Percentiles rank a stretch among this genome's conserved stretches.
Evolutionary conservation across 305 asterid species (phyloP).

Genomic region (Fraxinus angustifolia): DNA sequence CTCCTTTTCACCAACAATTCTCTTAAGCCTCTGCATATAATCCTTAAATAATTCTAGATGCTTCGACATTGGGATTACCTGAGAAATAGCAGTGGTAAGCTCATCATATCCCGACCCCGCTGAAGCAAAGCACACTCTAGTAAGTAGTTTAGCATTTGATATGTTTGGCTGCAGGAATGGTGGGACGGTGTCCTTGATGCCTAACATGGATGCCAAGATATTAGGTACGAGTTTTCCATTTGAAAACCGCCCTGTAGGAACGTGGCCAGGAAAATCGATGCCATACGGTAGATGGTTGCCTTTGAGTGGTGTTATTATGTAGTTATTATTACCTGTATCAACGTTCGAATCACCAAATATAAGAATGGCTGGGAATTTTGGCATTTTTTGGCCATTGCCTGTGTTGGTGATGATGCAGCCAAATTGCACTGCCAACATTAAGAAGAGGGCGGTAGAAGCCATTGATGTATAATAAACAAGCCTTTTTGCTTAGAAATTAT

Average conservation of each 20-base stretch:
- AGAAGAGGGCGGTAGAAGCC: constrained; percentile 14
- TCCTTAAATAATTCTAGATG: constrained; percentile 37
- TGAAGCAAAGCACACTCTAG: constrained; percentile 74
- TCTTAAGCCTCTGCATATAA: constrained; percentile 39
- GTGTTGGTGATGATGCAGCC: constrained; percentile 1
- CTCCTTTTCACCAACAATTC: constrained; percentile 39
- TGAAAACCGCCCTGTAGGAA: constrained; percentile 65
- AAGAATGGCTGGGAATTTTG: constrained; percentile 48
- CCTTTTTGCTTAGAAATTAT: background rate
- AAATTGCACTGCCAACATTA: constrained; percentile 21
- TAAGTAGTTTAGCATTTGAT: constrained; percentile 41
- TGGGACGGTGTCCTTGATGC: constrained; percentile 56
- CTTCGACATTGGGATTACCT: constrained; percentile 46
- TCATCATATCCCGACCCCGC: constrained; percentile 74
- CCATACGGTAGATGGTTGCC: constrained; percentile 70
- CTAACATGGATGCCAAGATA: constrained; percentile 51
- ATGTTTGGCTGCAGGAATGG: constrained; percentile 56
- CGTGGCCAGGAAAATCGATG: constrained; percentile 36
- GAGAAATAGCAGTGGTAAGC: constrained; percentile 43
- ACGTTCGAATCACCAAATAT: constrained; percentile 59
- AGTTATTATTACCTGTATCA: constrained; percentile 56
- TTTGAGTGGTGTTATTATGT: constrained; percentile 39
- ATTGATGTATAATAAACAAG: constrained; percentile 1
- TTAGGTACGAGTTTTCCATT: constrained; percentile 71
- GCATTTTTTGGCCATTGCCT: constrained; percentile 19